A percentile compares a stretch with the other conserved stretches of the same genome.
phyloP scores from a whole-genome alignment of 2,329 filamentous ascomycete species.

The Aspergillus sp. region DNA sequence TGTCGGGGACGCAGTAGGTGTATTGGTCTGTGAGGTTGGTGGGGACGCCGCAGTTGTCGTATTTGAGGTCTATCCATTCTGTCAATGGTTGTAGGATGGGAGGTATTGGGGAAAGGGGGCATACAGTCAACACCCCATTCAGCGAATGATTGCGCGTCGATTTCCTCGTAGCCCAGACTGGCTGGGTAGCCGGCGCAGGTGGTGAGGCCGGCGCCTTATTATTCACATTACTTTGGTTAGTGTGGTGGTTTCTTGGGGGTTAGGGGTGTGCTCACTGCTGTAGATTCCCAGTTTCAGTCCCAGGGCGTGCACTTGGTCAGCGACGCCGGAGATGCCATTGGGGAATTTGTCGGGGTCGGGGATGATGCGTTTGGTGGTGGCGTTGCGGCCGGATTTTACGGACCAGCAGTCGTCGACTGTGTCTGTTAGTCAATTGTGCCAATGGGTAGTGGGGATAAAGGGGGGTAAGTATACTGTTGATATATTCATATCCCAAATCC shows the following conservation, averaged over 20 bases:
- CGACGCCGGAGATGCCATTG: slow-evolving; percentile 57
- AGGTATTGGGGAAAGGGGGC: slow-evolving; percentile 1
- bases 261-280: slow-evolving; percentile 47
- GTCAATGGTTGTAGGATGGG: too few species aligned
- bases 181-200: slow-evolving; percentile 62
- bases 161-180: slow-evolving; percentile 57
- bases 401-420: slow-evolving; percentile 64
- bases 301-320: slow-evolving; percentile 56
- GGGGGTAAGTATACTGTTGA: slow-evolving; percentile 30
- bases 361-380: slow-evolving; percentile 47
- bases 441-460: background rate
- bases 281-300: slow-evolving; percentile 68
- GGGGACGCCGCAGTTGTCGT: slow-evolving; percentile 57
- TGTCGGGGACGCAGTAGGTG: slow-evolving; percentile 45
- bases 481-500: slow-evolving; percentile 54
- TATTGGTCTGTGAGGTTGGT: slow-evolving; percentile 43
- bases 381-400: slow-evolving; percentile 46
- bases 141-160: slow-evolving; percentile 61
- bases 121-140: slow-evolving; percentile 61
- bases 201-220: slow-evolving; percentile 33
- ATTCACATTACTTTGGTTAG: background rate
- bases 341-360: slow-evolving; percentile 58
- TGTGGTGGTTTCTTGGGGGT: too few species aligned
- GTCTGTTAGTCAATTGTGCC: too few species aligned
- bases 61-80: slow-evolving; percentile 52